These are phyloP conservation scores for Populus hybrid DNA, from an alignment of 441 rosid species.

Conservation along the genomic window DNA sequence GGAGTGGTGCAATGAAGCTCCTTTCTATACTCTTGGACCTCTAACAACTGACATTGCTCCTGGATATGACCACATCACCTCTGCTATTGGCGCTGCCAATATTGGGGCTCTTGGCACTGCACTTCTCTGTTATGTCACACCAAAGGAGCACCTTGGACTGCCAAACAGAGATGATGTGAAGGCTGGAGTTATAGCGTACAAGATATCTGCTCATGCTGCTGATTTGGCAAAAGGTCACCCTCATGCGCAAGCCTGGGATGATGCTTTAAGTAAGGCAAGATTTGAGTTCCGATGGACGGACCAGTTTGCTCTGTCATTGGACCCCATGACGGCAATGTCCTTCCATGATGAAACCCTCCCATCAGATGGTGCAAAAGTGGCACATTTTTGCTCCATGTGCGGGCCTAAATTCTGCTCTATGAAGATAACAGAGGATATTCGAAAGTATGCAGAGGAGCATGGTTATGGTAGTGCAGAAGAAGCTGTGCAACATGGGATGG, in stretches of 20 bases:
- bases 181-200: constrained; percentile 93
- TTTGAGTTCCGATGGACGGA: constrained; percentile 99
- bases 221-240: constrained; percentile 97
- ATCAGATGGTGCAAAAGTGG: constrained; percentile 96
- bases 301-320: constrained; percentile 93
- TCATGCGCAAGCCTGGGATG: constrained; percentile 95
- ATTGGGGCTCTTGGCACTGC: constrained; percentile 99
- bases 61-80: constrained; percentile 96
- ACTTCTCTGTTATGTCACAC: constrained; percentile 95
- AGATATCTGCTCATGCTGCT: constrained; percentile 97
- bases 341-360: constrained; percentile 98
- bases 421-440: constrained; percentile 98
- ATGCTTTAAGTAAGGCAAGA: constrained; percentile 90
- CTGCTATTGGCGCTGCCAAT: constrained; percentile 99
- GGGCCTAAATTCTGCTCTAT: constrained; percentile 98
- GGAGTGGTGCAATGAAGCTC: constrained; percentile 99
- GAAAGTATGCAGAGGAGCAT: constrained; percentile 95
- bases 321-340: constrained; percentile 96
- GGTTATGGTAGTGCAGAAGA: constrained; percentile 90
- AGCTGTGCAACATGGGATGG: constrained; percentile 86
- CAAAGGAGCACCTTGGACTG: constrained; percentile 95
- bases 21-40: constrained; percentile 97
- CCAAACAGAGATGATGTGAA: constrained; percentile 98
- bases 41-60: constrained; percentile 95
- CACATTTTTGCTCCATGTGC: constrained; percentile 98